These are phyloP conservation scores for Fusarium sp. DNA, from an alignment of 2,329 filamentous ascomycete genomes.

Conservation along the genomic window DNA sequence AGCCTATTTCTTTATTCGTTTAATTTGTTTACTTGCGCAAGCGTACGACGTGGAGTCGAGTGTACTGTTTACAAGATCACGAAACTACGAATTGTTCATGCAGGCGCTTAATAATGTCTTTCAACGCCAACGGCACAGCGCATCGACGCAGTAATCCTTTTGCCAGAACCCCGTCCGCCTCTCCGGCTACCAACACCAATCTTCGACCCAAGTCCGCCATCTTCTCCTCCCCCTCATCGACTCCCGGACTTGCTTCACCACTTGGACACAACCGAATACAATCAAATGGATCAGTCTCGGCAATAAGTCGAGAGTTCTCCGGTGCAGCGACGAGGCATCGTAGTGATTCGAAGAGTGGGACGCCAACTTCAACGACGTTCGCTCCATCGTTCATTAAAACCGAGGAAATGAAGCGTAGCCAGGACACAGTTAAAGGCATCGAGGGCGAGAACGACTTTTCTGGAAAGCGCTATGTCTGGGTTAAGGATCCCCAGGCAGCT, in stretches of 20 bases:
- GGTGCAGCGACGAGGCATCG: conserved; percentile 49
- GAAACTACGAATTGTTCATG: conserved; percentile 46
- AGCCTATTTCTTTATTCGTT: conserved; percentile 10
- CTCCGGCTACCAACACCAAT: conserved; percentile 65
- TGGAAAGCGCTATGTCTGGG: conserved; percentile 97
- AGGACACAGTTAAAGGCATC: conserved; percentile 75
- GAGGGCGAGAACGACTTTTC: conserved; percentile 99
- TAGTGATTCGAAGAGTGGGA: conserved; percentile 73
- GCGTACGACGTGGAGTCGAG: conserved; percentile 18
- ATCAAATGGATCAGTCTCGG: conserved; percentile 68
- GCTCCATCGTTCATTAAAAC: conserved; percentile 95
- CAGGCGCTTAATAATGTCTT: conserved; percentile 50
- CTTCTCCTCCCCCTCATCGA: conserved; percentile 70
- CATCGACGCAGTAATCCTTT: conserved; percentile 87
- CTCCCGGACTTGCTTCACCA: conserved; percentile 55
- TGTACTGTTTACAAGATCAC: conserved; percentile 27
- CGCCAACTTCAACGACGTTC: conserved; percentile 82
- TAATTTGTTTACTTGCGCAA: conserved; percentile 45
- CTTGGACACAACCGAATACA: conserved; percentile 74
- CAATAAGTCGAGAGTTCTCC: conserved; percentile 22
- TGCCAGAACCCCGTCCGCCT: conserved; percentile 74
- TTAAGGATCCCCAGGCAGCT: conserved; percentile 85
- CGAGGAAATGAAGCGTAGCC: conserved; percentile 74
- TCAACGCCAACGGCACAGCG: conserved; percentile 57
- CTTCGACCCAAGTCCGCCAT: conserved; percentile 81